phyloP scores from a whole-genome alignment of 2,329 filamentous ascomycete genomes.

The Aspergillus vadensis region DNA sequence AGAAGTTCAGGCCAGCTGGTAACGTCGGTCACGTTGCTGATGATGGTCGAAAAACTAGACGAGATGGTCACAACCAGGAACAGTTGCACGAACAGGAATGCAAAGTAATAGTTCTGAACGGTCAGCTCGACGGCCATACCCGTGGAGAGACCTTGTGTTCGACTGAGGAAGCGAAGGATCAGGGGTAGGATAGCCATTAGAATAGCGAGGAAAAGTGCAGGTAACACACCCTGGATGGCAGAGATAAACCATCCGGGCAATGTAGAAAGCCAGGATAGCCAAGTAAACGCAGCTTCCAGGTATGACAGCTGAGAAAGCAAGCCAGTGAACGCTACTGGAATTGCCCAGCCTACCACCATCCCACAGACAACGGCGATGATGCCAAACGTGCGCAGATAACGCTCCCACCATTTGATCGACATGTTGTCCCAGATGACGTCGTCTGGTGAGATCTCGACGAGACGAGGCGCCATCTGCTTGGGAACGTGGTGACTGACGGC shows the following conservation, averaged over 20 bases:
- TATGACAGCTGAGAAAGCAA: slow-evolving; percentile 74
- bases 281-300: slow-evolving; percentile 65
- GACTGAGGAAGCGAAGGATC: slow-evolving; percentile 72
- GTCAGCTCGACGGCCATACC: slow-evolving; percentile 75
- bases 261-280: slow-evolving; percentile 69
- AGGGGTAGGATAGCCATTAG: slow-evolving; percentile 80
- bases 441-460: slow-evolving; percentile 89
- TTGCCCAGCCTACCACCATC: slow-evolving; percentile 85
- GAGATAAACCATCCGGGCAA: slow-evolving; percentile 64
- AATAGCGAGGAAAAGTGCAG: slow-evolving; percentile 72
- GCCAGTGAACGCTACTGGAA: slow-evolving; percentile 87
- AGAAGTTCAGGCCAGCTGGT: slow-evolving; percentile 72
- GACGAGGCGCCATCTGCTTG: slow-evolving; percentile 86
- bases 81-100: slow-evolving; percentile 90
- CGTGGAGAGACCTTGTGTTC: slow-evolving; percentile 77
- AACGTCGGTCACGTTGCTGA: slow-evolving; percentile 65
- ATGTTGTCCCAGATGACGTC: slow-evolving; percentile 98
- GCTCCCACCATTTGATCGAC: slow-evolving; percentile 91
- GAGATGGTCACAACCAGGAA: slow-evolving; percentile 91
- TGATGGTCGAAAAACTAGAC: slow-evolving; percentile 67
- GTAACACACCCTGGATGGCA: slow-evolving; percentile 81
- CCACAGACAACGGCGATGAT: slow-evolving; percentile 67
- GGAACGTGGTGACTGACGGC: slow-evolving; percentile 87
- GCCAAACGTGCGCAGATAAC: slow-evolving; percentile 70
- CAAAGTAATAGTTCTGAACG: slow-evolving; percentile 92